Evolutionary conservation across 2,329 filamentous ascomycete genomes (phyloP).

Genomic region (Clarireedia paspali): DNA sequence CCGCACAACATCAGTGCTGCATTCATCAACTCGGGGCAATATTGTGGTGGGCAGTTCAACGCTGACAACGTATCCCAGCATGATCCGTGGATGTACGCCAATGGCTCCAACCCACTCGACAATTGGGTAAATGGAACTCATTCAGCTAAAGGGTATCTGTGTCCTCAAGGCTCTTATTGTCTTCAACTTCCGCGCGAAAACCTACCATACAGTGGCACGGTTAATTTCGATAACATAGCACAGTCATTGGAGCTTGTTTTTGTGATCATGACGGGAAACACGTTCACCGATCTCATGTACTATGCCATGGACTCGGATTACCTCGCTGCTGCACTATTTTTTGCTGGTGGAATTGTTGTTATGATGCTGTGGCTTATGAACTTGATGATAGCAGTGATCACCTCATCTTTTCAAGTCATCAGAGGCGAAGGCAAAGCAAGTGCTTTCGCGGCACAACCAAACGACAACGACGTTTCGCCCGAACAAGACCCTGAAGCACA

Average conservation of each 20-base stretch:
- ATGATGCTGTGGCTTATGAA: constrained; percentile 96
- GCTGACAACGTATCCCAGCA: constrained; percentile 43
- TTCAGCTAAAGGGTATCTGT: constrained; percentile 76
- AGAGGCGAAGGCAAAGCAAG: constrained; percentile 91
- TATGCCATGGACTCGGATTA: constrained; percentile 90
- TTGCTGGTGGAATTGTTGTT: constrained; percentile 70
- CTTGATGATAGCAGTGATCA: constrained; percentile 91
- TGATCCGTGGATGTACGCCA: constrained; percentile 59
- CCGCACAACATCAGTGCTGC: constrained; percentile 42
- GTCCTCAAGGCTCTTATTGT: constrained; percentile 76
- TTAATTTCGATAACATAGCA: constrained; percentile 91
- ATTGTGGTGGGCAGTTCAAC: constrained; percentile 78
- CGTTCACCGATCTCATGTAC: constrained; percentile 92
- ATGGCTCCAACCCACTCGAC: background rate
- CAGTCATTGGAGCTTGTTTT: constrained; percentile 93
- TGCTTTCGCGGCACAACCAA: constrained; percentile 76
- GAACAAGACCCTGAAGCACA: constrained; percentile 28
- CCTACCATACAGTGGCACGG: constrained; percentile 68
- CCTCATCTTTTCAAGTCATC: constrained; percentile 96
- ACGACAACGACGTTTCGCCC: constrained; percentile 39
- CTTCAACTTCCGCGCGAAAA: constrained; percentile 58
- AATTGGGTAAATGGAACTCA: constrained; percentile 44
- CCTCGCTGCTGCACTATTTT: constrained; percentile 73
- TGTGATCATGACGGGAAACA: constrained; percentile 97
- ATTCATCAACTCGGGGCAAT: constrained; percentile 60